Evolutionary conservation across 1,284 basidiomycete genomes (phyloP), one percentile per base, ranked within the genome.

Genomic region (Rhodotorula mucilaginosa): DNA sequence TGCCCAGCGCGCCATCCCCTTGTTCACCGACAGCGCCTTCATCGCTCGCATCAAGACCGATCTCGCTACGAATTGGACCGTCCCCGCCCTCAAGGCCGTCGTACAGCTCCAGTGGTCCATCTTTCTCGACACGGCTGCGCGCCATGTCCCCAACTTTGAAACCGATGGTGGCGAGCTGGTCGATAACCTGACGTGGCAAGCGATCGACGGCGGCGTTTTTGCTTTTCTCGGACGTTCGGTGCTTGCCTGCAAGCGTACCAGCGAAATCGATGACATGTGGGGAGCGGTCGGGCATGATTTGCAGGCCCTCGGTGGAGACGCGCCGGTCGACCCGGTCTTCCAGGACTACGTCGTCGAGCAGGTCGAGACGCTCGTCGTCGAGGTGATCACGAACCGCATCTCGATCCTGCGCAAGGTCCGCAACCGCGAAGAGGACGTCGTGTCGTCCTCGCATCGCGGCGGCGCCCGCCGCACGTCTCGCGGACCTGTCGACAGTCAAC

Each of bases 361-460:
- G 29, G 87, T 92, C 69, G 92, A 94, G 78, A 83, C 83, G 2
- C 85, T 96, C 23, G 82, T 95, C 51, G 85, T 89, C 49, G 87
- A 87, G 23, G 82, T 91, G 57, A 88, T 97, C 76, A 88, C 87
- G 0, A 88, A 90, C 72, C 89, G 91, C 13, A 91, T 90, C 19
- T 89, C 90, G 0, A 90, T 95, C 80, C 84, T 97, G n/a, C 87
- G 91, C 58, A 92, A 92, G 79, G 89, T 97, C 79, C 92, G 93
- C 80, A 92, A 94, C 78, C 84, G 89, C 56, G 93, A 97, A 80
- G 94, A 97, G 81, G 94, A 97, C 79, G 81, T 89, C 39, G 84
- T 89, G 34, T 58, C 73, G 57, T 69, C 70, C 13, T 74, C 78
- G 29, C 79, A 62, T 75, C 81, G 67, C 85, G 86, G 67, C 86